Percentiles rank a stretch among this genome's conserved stretches.
phyloP scores from a whole-genome alignment of 139 green algal species.

The Prasinococcaceae sp. region DNA sequence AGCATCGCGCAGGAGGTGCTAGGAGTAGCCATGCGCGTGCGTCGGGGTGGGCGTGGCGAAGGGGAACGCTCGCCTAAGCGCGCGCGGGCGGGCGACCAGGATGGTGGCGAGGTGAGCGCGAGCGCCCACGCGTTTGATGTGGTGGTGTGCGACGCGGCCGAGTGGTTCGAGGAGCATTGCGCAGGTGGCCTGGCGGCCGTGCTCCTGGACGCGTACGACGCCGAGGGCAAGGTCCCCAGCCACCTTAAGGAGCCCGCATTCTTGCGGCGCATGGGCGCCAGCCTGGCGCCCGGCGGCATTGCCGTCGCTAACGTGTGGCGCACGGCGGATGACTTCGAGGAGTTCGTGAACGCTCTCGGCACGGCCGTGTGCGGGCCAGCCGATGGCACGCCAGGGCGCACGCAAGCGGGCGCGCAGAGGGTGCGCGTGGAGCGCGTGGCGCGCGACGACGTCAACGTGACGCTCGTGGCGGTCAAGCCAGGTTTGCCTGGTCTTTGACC shows the following conservation, averaged over 20 bases:
- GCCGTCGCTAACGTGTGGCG: not conserved
- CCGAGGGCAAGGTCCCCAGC: not conserved
- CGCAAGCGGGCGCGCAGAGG: no score
- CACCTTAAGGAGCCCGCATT: not conserved
- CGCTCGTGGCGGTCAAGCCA: no score
- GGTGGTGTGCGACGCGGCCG: not conserved
- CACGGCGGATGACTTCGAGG: not conserved
- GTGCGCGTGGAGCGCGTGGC: no score
- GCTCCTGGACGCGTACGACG: constrained; percentile 9
- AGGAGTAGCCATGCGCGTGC: not conserved
- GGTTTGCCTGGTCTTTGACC: no score
- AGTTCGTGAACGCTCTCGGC: not conserved
- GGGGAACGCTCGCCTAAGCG: not conserved
- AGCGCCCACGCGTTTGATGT: not conserved
- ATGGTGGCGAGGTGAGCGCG: not conserved
- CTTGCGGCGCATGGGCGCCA: not conserved
- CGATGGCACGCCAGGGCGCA: no score
- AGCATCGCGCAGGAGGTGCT: not conserved
- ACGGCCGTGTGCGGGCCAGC: no score
- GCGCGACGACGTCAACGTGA: no score
- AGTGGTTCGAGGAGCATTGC: not conserved
- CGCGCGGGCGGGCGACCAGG: not conserved
- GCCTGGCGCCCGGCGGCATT: not conserved
- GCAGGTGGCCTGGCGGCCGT: not conserved
- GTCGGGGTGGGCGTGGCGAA: not conserved